Evolutionary conservation across 2,329 filamentous ascomycete genomes (phyloP).

Genomic region (Blastomyces percursus): DNA sequence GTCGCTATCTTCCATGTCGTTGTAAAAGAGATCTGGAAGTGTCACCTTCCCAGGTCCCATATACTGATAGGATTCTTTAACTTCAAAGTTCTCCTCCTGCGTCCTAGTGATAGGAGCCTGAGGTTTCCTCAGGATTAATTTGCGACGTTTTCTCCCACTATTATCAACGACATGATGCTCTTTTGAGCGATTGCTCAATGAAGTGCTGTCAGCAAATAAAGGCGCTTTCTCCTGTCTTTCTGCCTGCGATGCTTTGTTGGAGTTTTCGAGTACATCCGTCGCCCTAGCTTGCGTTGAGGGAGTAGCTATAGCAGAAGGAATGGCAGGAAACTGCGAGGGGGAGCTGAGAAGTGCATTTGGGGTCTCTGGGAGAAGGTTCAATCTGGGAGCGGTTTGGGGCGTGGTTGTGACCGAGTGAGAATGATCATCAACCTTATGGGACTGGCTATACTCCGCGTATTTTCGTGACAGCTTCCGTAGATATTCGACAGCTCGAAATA

Average conservation of each 20-base stretch:
- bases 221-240: no score
- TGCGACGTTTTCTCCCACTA: constrained; percentile 24
- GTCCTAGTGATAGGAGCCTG: not conserved
- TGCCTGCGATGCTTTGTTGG: not conserved
- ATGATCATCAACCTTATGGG: not conserved
- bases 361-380: not conserved
- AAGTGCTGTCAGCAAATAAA: not conserved
- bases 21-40: constrained; percentile 36
- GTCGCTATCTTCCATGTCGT: constrained; percentile 20
- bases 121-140: constrained; percentile 15
- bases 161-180: constrained; percentile 20
- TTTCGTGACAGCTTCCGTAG: constrained; percentile 44
- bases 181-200: constrained; percentile 11
- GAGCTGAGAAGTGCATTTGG: not conserved
- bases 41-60: constrained; percentile 18
- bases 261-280: not conserved
- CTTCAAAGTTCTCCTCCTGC: not conserved
- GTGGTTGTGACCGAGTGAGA: constrained; percentile 4
- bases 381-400: not conserved
- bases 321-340: not conserved
- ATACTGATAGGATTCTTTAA: not conserved
- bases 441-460: constrained; percentile 30
- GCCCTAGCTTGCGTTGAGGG: not conserved
- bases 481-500: constrained; percentile 48
- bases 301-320: not conserved